Evolutionary conservation across 352 stramenopile genomes (phyloP).

Genomic region (Elongisporangium prolatum): DNA sequence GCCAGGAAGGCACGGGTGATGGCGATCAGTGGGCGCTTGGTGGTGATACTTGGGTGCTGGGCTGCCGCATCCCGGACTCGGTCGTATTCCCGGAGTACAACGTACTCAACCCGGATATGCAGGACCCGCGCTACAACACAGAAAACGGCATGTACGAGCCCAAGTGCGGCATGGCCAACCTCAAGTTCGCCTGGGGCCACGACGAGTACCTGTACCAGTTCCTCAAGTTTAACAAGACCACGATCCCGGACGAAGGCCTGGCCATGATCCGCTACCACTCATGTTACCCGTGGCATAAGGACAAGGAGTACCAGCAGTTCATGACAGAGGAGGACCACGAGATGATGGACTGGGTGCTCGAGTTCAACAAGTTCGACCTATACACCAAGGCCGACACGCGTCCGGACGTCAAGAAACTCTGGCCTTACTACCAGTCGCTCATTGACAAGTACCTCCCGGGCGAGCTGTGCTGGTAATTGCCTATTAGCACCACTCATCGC

Average conservation of each 20-base stretch:
- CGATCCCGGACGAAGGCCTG: slow-evolving; percentile 86
- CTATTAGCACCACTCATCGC: neutral
- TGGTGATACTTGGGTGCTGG: slow-evolving; percentile 92
- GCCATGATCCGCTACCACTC: slow-evolving; percentile 94
- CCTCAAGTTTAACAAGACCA: slow-evolving; percentile 86
- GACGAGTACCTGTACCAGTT: slow-evolving; percentile 95
- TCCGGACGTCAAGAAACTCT: slow-evolving; percentile 80
- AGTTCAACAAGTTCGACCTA: slow-evolving; percentile 94
- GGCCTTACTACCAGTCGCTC: slow-evolving; percentile 89
- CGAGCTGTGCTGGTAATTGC: slow-evolving; percentile 60
- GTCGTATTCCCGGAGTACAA: slow-evolving; percentile 91
- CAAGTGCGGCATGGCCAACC: slow-evolving; percentile 86
- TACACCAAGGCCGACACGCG: slow-evolving; percentile 90
- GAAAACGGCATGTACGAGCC: slow-evolving; percentile 85
- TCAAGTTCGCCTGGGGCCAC: slow-evolving; percentile 91
- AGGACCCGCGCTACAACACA: slow-evolving; percentile 81
- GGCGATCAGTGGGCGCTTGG: slow-evolving; percentile 91
- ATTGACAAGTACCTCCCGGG: slow-evolving; percentile 90
- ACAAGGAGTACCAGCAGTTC: slow-evolving; percentile 88
- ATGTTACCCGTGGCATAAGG: slow-evolving; percentile 93
- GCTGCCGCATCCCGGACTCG: slow-evolving; percentile 84
- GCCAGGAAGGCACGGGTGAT: slow-evolving; percentile 82
- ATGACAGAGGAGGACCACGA: slow-evolving; percentile 86
- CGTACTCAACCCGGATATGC: slow-evolving; percentile 87
- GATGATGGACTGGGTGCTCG: slow-evolving; percentile 87